A percentile compares a stretch with the other conserved stretches of the same genome.
Conservation (phyloP, 352 stramenopile species). For the Pythium sukuiense region DNA sequence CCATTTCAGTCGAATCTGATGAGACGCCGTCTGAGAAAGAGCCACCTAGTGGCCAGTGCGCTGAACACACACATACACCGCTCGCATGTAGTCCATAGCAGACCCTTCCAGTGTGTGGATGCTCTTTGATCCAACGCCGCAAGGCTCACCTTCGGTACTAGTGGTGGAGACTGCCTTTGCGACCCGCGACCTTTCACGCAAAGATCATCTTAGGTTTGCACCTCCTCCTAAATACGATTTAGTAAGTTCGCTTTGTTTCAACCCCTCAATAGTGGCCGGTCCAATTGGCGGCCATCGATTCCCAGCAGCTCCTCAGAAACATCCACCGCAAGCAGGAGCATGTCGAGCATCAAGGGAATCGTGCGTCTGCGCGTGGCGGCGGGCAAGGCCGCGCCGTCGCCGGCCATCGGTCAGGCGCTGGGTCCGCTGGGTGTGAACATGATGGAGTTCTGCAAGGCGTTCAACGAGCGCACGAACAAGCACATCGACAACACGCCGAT, state of each 20-base stretch:
- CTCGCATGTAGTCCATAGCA: neutral
- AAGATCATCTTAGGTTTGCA: neutral
- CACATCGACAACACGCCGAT: conserved; percentile 92
- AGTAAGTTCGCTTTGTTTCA: neutral
- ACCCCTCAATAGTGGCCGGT: neutral
- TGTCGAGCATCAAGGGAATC: conserved; percentile 69
- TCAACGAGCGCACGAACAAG: conserved; percentile 95
- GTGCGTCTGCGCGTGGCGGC: conserved; percentile 85
- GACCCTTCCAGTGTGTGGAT: no score
- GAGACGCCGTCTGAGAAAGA: conserved; percentile 5
- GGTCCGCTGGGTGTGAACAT: conserved; percentile 99
- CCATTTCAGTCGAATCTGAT: neutral
- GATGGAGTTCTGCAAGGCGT: conserved; percentile 99
- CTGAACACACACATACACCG: neutral
- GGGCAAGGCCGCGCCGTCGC: conserved; percentile 84
- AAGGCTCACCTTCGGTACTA: no score
- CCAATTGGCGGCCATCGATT: conserved; percentile 17
- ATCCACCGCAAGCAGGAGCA: neutral
- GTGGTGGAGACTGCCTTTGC: neutral
- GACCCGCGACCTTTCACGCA: conserved; percentile 8
- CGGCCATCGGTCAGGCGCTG: conserved; percentile 89
- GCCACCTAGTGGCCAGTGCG: neutral
- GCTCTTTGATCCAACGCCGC: no score
- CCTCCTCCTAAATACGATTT: conserved; percentile 4
- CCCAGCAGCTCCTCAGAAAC: neutral